Evolutionary conservation across 352 stramenopile genomes (phyloP).

Genomic region (Nothophytophthora sp.): DNA sequence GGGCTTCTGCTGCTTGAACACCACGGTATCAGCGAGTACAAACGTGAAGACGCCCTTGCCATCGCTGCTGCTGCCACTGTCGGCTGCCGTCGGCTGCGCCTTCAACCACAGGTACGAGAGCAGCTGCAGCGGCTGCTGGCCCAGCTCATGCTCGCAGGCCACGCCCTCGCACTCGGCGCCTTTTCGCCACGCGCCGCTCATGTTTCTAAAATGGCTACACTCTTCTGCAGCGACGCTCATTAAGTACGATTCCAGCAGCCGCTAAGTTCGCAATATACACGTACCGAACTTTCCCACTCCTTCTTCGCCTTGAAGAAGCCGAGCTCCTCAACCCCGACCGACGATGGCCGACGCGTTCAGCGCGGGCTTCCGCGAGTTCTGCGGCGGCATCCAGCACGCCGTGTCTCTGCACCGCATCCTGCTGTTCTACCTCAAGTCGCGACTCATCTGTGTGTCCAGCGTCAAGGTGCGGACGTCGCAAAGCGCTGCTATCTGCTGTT

Average conservation of each 20-base stretch:
- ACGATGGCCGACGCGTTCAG: conserved; percentile 51
- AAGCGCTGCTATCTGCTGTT: not conserved
- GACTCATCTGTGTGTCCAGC: conserved; percentile 83
- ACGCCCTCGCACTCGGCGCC: conserved; percentile 59
- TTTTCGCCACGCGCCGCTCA: conserved; percentile 27
- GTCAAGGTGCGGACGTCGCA: conserved; percentile 52
- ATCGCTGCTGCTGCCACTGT: not conserved
- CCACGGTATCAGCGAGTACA: conserved; percentile 62
- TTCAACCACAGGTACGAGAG: conserved; percentile 67
- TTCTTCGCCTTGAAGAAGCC: no score
- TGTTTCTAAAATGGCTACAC: conserved; percentile 21
- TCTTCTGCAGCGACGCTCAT: no score
- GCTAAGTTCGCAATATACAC: no score
- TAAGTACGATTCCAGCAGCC: no score
- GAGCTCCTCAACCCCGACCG: no score
- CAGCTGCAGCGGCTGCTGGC: conserved; percentile 61
- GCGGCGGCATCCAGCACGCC: conserved; percentile 82
- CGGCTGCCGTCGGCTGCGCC: conserved; percentile 14
- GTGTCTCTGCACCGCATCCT: conserved; percentile 87
- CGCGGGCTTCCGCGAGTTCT: conserved; percentile 81
- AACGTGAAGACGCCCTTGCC: conserved; percentile 41
- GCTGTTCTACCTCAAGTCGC: conserved; percentile 85
- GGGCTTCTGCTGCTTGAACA: conserved; percentile 73
- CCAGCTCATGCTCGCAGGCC: conserved; percentile 63
- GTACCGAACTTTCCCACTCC: no score